A percentile compares a stretch with the other conserved stretches of the same genome.
These are phyloP conservation scores for Ustulina deusta DNA, from an alignment of 2,329 filamentous ascomycete genomes.

Conservation along the genomic window DNA sequence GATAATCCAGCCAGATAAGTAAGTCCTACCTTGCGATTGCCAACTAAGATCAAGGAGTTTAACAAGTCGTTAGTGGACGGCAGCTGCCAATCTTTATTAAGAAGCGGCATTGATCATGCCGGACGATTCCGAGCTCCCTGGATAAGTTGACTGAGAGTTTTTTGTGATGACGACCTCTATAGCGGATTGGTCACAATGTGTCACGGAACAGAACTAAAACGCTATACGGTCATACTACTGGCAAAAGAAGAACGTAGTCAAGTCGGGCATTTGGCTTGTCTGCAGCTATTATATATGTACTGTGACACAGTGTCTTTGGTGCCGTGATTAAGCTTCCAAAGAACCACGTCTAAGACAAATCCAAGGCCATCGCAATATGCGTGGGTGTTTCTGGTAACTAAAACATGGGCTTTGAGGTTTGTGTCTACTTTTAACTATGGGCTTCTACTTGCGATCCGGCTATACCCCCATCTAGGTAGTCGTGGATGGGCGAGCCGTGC, in stretches of 20 bases:
- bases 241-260: too few relatives aligned
- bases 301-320: background rate
- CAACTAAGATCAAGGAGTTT: background rate
- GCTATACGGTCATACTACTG: too few relatives aligned
- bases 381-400: background rate
- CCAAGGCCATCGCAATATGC: background rate
- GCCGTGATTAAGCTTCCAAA: background rate
- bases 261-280: too few relatives aligned
- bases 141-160: background rate
- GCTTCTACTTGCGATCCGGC: background rate
- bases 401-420: background rate
- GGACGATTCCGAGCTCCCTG: background rate
- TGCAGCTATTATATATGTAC: too few relatives aligned
- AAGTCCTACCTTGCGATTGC: background rate
- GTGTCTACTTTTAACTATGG: background rate
- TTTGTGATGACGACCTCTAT: background rate
- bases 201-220: too few relatives aligned
- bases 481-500: background rate
- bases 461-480: background rate
- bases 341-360: background rate
- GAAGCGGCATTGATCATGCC: background rate
- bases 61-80: background rate
- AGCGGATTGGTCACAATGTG: background rate
- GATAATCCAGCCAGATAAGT: background rate
- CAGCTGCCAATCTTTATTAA: background rate